A percentile compares a stretch with the other conserved stretches of the same genome.
Evolutionary conservation across 2,329 filamentous ascomycete species (phyloP).

Genomic region (Ceratocystis colombiana): DNA sequence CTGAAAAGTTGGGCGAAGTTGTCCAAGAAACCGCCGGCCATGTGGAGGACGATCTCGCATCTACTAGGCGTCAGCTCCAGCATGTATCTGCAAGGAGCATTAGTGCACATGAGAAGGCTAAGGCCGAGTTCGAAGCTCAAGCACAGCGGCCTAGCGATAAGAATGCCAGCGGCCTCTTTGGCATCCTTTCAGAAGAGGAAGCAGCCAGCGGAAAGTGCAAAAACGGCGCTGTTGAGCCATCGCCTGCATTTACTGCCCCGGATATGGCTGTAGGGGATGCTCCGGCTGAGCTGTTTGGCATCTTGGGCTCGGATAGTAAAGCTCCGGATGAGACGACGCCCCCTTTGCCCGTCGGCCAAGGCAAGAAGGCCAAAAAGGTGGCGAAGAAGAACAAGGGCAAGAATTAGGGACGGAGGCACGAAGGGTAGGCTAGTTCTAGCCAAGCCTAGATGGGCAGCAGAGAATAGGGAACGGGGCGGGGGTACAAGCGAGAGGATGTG

Average conservation of each 20-base stretch:
- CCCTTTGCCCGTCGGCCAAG: not conserved
- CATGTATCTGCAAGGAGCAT: conserved; percentile 9
- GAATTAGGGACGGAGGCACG: not conserved
- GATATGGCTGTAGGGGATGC: not conserved
- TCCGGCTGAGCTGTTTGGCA: conserved; percentile 18
- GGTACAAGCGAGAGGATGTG: too few species aligned
- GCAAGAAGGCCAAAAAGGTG: conserved; percentile 21
- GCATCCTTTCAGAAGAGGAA: conserved; percentile 11
- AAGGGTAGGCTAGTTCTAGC: too few species aligned
- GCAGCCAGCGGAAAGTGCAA: not conserved
- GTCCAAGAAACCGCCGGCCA: conserved; percentile 17
- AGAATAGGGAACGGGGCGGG: too few species aligned
- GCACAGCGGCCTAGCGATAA: not conserved
- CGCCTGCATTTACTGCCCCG: not conserved
- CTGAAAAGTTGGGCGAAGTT: conserved; percentile 14
- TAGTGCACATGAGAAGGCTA: conserved; percentile 3
- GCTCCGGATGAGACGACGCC: not conserved
- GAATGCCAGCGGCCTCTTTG: conserved; percentile 19
- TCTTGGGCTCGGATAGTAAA: conserved; percentile 12
- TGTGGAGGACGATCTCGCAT: conserved; percentile 14
- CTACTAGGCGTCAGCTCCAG: conserved; percentile 1
- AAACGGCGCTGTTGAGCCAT: conserved; percentile 2
- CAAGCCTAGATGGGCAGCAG: too few species aligned
- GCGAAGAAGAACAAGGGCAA: conserved; percentile 22
- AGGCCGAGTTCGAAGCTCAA: conserved; percentile 3